These are phyloP conservation scores for Aspergillus incahuasiensis DNA, from an alignment of 495 filamentous ascomycete species.

Conservation along the genomic window DNA sequence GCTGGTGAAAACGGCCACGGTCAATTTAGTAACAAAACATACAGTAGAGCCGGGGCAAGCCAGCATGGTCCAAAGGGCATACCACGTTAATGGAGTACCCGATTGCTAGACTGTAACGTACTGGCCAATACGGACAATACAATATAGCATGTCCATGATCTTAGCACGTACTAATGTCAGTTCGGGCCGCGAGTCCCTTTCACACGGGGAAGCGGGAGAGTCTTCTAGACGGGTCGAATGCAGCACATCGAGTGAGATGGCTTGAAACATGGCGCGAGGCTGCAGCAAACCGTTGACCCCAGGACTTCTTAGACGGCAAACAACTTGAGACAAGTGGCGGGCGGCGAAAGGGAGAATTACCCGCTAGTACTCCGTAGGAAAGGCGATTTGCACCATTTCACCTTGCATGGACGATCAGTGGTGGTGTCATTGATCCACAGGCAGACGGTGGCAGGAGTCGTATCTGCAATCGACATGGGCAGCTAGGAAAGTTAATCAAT, in stretches of 20 bases:
- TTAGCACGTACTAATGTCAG: slow-evolving; percentile 6
- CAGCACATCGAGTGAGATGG: neutral
- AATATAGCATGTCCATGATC: neutral
- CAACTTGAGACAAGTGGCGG: slow-evolving; percentile 11
- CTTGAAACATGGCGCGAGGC: slow-evolving; percentile 7
- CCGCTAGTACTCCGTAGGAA: neutral
- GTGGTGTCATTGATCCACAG: slow-evolving; percentile 19
- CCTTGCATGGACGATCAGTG: slow-evolving; percentile 16
- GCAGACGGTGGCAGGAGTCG: slow-evolving; percentile 9
- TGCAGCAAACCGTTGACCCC: neutral
- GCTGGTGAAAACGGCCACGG: neutral
- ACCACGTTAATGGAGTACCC: neutral
- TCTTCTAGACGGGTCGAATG: slow-evolving; percentile 8
- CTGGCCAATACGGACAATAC: slow-evolving; percentile 1
- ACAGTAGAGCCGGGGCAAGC: neutral
- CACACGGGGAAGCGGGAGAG: slow-evolving; percentile 6
- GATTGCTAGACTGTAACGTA: neutral
- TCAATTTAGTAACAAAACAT: slow-evolving; percentile 1
- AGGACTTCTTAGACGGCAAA: neutral
- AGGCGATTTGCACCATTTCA: slow-evolving; percentile 13
- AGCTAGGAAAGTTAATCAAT: slow-evolving; percentile 8
- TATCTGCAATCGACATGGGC: slow-evolving; percentile 12
- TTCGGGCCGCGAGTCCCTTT: neutral
- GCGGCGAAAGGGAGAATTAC: neutral
- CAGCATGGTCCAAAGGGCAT: neutral